Conservation (phyloP, 1,139 yeast genomes). For the Zygoascus sp. region DNA sequence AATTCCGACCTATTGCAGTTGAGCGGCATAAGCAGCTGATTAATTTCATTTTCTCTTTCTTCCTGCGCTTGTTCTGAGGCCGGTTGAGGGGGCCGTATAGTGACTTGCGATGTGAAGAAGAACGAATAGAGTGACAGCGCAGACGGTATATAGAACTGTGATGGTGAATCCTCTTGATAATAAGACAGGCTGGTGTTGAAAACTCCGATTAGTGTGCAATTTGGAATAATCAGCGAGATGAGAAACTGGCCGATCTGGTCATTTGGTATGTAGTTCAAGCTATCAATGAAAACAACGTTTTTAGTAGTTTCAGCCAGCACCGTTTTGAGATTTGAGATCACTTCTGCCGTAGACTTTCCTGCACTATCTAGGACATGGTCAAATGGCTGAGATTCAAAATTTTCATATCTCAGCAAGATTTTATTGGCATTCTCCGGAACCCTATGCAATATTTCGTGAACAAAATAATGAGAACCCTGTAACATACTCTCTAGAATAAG, state of each 20-base stretch:
- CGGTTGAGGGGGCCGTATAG: slow-evolving; percentile 43
- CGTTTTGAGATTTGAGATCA: background rate
- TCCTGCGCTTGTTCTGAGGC: slow-evolving; percentile 43
- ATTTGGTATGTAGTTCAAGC: slow-evolving; percentile 55
- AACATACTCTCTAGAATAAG: slow-evolving; percentile 63
- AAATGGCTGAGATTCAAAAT: slow-evolving; percentile 50
- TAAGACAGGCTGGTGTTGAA: slow-evolving; percentile 41
- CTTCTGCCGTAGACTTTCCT: slow-evolving; percentile 15
- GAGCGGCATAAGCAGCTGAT: slow-evolving; percentile 48
- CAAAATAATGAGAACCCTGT: slow-evolving; percentile 57
- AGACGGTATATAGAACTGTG: slow-evolving; percentile 45
- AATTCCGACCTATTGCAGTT: slow-evolving; percentile 48
- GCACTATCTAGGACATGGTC: slow-evolving; percentile 48
- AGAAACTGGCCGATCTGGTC: slow-evolving; percentile 51
- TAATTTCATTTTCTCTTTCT: slow-evolving; percentile 41
- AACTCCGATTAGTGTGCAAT: slow-evolving; percentile 52
- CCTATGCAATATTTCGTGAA: slow-evolving; percentile 53
- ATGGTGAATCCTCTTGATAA: slow-evolving; percentile 13
- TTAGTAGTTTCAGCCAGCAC: slow-evolving; percentile 11
- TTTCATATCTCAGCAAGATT: slow-evolving; percentile 61
- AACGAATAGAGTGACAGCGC: slow-evolving; percentile 49
- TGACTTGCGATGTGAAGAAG: slow-evolving; percentile 69
- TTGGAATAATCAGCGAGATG: slow-evolving; percentile 51
- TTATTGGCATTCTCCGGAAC: slow-evolving; percentile 29
- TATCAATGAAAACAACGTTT: slow-evolving; percentile 52